Percentiles rank a stretch among this genome's conserved stretches.
Evolutionary conservation across 192 early-diverging fungal species (phyloP).

Genomic region (Phlyctochytrium planicorne): DNA sequence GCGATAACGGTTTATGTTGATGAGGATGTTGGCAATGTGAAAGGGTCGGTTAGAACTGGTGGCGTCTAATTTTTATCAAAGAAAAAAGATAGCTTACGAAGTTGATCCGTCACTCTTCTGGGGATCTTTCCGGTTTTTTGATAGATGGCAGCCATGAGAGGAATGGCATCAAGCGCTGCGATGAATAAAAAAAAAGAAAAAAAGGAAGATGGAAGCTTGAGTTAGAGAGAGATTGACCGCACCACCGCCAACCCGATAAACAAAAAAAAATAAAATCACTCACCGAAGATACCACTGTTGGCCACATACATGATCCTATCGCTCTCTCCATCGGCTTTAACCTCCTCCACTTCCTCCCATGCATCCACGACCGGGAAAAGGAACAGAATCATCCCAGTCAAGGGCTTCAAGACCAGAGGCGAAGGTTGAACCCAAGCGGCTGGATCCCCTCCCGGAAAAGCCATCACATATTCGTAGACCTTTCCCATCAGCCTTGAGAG

Average conservation of each 20-base stretch:
- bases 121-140: conserved; percentile 19
- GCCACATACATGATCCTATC: conserved; percentile 10
- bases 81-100: conserved; percentile 13
- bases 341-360: too few species aligned
- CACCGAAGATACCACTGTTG: conserved; percentile 11
- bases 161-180: conserved; percentile 4
- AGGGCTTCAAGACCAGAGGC: conserved; percentile 11
- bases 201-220: too few species aligned
- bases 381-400: conserved; percentile 20
- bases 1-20: background rate
- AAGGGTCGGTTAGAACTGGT: background rate
- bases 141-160: conserved; percentile 15
- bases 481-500: background rate
- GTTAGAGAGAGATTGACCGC: background rate
- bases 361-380: background rate
- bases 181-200: background rate
- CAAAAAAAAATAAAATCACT: conserved; percentile 11
- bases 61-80: too few species aligned
- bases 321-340: too few species aligned
- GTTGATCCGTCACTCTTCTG: conserved; percentile 10
- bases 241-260: background rate
- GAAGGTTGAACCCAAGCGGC: conserved; percentile 17
- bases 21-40: background rate
- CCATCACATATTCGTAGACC: conserved; percentile 13
- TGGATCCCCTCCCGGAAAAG: background rate